Evolutionary conservation across 2,329 filamentous ascomycete species (phyloP).

Genomic region (Curvularia lunata): DNA sequence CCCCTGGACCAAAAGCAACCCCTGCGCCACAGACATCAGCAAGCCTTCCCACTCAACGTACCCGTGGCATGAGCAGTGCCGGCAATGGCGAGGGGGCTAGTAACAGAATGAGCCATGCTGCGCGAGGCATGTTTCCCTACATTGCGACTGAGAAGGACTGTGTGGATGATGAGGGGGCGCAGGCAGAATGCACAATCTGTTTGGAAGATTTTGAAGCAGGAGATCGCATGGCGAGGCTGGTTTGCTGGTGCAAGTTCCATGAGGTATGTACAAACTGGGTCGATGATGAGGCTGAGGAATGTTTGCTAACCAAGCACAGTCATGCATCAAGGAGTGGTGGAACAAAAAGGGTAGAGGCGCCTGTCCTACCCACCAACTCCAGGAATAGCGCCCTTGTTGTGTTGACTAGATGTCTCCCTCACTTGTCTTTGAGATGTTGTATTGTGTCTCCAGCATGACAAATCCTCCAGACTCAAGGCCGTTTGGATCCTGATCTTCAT

Average conservation of each 20-base stretch:
- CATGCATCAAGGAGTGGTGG: conserved; percentile 68
- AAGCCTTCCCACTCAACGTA: conserved; percentile 37
- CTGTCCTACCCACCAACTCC: conserved; percentile 66
- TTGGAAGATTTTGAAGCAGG: conserved; percentile 69
- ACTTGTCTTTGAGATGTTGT: background rate
- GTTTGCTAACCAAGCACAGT: conserved; percentile 25
- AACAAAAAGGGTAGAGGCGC: conserved; percentile 60
- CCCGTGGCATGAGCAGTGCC: conserved; percentile 43
- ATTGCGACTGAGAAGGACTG: conserved; percentile 70
- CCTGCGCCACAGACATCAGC: conserved; percentile 31
- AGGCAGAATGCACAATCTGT: conserved; percentile 68
- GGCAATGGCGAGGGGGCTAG: conserved; percentile 36
- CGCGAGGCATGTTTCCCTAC: conserved; percentile 58
- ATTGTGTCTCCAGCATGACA: no score
- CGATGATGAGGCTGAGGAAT: no score
- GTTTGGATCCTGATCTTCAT: no score
- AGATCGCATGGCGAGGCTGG: conserved; percentile 64
- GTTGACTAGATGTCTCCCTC: background rate
- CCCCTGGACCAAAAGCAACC: conserved; percentile 23
- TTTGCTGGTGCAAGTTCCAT: conserved; percentile 70
- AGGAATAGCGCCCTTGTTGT: conserved; percentile 25
- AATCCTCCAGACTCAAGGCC: no score
- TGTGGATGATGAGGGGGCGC: conserved; percentile 57
- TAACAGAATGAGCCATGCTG: conserved; percentile 34
- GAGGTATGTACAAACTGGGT: no score